Evolutionary conservation across 2,329 filamentous ascomycete genomes (phyloP).

Genomic region (Leptographium galeiforme): DNA sequence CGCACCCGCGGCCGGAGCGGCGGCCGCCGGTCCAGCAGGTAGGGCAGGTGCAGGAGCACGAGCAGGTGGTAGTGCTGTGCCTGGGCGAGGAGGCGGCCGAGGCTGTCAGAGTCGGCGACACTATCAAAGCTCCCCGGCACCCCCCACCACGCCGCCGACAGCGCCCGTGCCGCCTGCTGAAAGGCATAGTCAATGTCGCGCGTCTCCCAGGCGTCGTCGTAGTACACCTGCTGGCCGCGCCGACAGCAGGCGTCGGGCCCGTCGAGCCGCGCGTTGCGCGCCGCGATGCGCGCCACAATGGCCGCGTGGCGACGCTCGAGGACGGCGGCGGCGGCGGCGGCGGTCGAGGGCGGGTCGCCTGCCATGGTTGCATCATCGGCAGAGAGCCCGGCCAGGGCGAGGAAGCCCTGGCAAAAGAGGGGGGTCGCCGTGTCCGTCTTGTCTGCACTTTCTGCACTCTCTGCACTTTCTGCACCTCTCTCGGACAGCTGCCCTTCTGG

Average conservation of each 20-base stretch:
- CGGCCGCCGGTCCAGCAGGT: conserved; percentile 26
- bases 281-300: conserved; percentile 22
- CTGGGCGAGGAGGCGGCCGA: conserved; percentile 18
- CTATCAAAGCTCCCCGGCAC: too few relatives aligned
- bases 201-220: conserved; percentile 15
- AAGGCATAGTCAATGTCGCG: conserved; percentile 21
- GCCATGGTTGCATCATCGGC: not conserved
- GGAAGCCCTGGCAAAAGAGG: too few relatives aligned
- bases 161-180: conserved; percentile 15
- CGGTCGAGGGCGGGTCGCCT: not conserved
- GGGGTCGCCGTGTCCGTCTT: too few relatives aligned
- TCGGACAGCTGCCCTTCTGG: conserved; percentile 13
- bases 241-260: not conserved
- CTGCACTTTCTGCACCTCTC: not conserved
- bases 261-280: conserved; percentile 19
- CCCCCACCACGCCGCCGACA: conserved; percentile 25
- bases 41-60: conserved; percentile 37
- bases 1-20: not conserved
- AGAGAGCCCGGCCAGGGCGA: too few relatives aligned
- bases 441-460: not conserved
- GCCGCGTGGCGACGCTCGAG: conserved; percentile 20
- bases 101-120: too few relatives aligned
- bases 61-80: conserved; percentile 31
- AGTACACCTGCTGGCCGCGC: not conserved
- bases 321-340: conserved; percentile 6